Evolutionary conservation across 2,329 filamentous ascomycete species (phyloP).

Genomic region (Aspergillus pseudoglaucus): DNA sequence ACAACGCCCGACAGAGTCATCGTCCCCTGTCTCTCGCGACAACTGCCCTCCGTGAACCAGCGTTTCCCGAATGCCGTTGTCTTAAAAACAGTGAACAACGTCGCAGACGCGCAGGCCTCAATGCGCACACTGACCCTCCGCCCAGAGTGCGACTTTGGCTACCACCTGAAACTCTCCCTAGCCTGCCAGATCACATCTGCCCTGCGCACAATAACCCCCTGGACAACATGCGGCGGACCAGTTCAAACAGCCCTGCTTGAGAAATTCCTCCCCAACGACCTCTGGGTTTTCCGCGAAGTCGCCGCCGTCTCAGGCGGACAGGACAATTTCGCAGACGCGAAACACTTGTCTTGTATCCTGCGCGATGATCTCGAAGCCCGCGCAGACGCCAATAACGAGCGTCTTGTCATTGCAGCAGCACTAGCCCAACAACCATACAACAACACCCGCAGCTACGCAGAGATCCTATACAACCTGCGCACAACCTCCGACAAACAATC

Average conservation of each 20-base stretch:
- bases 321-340: conserved; percentile 11
- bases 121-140: conserved; percentile 15
- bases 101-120: conserved; percentile 16
- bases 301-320: conserved; percentile 14
- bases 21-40: conserved; percentile 14
- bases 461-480: conserved; percentile 11
- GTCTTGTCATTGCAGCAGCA: conserved; percentile 12
- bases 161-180: conserved; percentile 16
- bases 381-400: conserved; percentile 10
- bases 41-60: conserved; percentile 11
- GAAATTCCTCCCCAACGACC: conserved; percentile 10
- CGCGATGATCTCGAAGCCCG: conserved; percentile 12
- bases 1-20: conserved; percentile 2
- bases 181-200: conserved; percentile 19
- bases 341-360: conserved; percentile 16
- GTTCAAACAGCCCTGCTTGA: conserved; percentile 9
- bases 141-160: conserved; percentile 12
- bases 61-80: conserved; percentile 10
- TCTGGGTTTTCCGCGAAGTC: conserved; percentile 17
- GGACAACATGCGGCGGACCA: conserved; percentile 9
- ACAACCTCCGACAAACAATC: conserved; percentile 8
- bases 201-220: conserved; percentile 16
- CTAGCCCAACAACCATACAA: conserved; percentile 8
- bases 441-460: conserved; percentile 6
- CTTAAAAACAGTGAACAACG: conserved; percentile 6